phyloP scores from a whole-genome alignment of 345 rosid genomes.

The Citrus hindsii region DNA sequence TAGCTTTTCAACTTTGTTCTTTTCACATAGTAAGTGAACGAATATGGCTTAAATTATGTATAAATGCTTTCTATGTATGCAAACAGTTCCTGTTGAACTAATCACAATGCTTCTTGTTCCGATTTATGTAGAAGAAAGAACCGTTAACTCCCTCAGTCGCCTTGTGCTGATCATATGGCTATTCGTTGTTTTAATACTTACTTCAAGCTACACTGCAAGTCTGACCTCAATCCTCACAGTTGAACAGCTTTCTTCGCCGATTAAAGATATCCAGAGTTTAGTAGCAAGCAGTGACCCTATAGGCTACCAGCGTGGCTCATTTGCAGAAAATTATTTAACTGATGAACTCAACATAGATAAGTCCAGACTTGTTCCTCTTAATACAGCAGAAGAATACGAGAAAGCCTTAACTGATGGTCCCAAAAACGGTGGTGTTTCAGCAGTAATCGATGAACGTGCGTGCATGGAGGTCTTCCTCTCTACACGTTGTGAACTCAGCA shows the following conservation, averaged over 20 bases:
- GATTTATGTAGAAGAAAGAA: conserved; percentile 6
- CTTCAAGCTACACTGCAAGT: conserved; percentile 28
- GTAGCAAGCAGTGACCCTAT: background rate
- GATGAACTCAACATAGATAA: conserved; percentile 1
- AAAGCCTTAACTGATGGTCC: conserved; percentile 11
- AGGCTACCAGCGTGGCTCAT: conserved; percentile 18
- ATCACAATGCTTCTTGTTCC: background rate
- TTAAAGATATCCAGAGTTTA: background rate
- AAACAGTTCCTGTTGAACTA: background rate
- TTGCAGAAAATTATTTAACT: conserved; percentile 4
- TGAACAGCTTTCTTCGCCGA: conserved; percentile 12
- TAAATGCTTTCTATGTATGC: background rate
- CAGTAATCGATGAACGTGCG: conserved; percentile 17
- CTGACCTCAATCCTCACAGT: conserved; percentile 22
- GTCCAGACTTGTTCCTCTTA: conserved; percentile 14
- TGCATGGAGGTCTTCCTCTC: conserved; percentile 19
- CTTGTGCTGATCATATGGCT: conserved; percentile 19
- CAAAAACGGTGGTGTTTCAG: conserved; percentile 11
- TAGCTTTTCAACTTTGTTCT: conserved; percentile 17
- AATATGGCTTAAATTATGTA: background rate
- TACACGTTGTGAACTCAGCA: background rate
- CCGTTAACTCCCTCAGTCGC: conserved; percentile 1
- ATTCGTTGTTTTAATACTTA: conserved; percentile 21
- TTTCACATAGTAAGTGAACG: conserved; percentile 17
- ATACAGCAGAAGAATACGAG: conserved; percentile 3